Base-by-base conservation (phyloP, 192 early-diverging fungal genomes). In the Pilobolus umbonatus region DNA sequence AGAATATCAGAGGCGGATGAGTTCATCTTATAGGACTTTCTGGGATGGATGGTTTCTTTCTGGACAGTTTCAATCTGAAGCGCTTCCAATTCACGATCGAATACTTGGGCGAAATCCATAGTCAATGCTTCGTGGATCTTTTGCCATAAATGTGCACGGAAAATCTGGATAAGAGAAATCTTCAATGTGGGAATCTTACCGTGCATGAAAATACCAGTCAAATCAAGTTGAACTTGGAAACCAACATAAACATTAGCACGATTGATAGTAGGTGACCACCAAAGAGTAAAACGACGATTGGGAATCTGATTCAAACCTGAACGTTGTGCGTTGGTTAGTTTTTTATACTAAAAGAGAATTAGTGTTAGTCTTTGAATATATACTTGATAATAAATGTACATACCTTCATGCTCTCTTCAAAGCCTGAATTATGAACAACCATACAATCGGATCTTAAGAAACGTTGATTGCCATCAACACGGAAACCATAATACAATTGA, bases 201-300 rank as follows among this genome's bases (percentile, higher is more conserved):
- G 76, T 99, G 95, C 96, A 99, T 99, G 67, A 98, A 99, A 46
- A 99, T 99, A 72, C 96, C 96, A 6, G 96, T 99, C 71, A 99
- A 80, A 84, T 99, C 96, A 40, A 99, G 80, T 76, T 99, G 96
- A 60, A 98, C 95, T 75, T 98, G 94, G 93, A 99, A 99, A 77
- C 96, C 96, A 49, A 99, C 92, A 67, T 99, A 99, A 17, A 99
- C 96, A 71, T 99, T 96, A 22, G 30, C 36, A 60, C 93, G 85
- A 71, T 99, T 99, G 69, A 99, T 96, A 5, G 96, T 99, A 4
- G 94, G 94, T 34, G 89, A 92, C 96, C 96, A 99, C 96, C 96
- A 99, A 51, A 99, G 82, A 5, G 94, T 96, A 71, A 99, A 99
- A 42, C 96, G 91, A 81, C 96, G 92, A 80, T 99, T 99, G 48